A percentile compares a stretch with the other conserved stretches of the same genome.
Evolutionary conservation across 2,329 filamentous ascomycete species (phyloP).

Genomic region (Penicillium concentricum): DNA sequence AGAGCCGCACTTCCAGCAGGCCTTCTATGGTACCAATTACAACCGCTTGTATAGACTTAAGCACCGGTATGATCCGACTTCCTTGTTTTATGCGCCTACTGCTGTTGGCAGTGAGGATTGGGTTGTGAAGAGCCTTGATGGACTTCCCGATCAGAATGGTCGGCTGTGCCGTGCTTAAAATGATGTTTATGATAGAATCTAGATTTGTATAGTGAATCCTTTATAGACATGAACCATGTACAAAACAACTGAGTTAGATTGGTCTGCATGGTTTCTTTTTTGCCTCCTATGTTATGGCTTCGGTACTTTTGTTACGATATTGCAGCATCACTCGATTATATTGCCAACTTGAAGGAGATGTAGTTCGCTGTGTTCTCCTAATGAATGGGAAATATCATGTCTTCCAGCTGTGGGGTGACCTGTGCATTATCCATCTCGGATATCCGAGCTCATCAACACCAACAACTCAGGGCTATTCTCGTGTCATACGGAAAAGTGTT

Average conservation of each 20-base stretch:
- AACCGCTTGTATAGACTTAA: slow-evolving; percentile 44
- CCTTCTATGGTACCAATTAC: slow-evolving; percentile 34
- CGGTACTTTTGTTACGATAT: not conserved
- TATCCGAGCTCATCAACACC: not conserved
- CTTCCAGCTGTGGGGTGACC: not conserved
- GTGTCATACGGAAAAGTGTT: not conserved
- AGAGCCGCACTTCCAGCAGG: slow-evolving; percentile 33
- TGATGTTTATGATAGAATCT: not conserved
- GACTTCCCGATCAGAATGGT: slow-evolving; percentile 36
- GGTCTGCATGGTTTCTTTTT: too few species aligned
- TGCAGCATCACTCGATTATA: not conserved
- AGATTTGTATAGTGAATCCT: not conserved
- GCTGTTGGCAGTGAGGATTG: slow-evolving; percentile 57
- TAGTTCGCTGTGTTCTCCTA: too few species aligned
- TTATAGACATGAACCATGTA: not conserved
- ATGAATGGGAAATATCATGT: not conserved
- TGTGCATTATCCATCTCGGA: not conserved
- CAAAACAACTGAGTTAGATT: too few species aligned
- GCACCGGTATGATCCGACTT: slow-evolving; percentile 51
- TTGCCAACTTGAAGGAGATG: too few species aligned
- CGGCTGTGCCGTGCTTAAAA: slow-evolving; percentile 38
- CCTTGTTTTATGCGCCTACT: slow-evolving; percentile 51
- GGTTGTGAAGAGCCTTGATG: slow-evolving; percentile 36
- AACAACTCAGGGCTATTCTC: not conserved
- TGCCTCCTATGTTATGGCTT: not conserved